Conservation (phyloP, 1,284 basidiomycete species). For the Cutaneotrichosporon mucoides region DNA sequence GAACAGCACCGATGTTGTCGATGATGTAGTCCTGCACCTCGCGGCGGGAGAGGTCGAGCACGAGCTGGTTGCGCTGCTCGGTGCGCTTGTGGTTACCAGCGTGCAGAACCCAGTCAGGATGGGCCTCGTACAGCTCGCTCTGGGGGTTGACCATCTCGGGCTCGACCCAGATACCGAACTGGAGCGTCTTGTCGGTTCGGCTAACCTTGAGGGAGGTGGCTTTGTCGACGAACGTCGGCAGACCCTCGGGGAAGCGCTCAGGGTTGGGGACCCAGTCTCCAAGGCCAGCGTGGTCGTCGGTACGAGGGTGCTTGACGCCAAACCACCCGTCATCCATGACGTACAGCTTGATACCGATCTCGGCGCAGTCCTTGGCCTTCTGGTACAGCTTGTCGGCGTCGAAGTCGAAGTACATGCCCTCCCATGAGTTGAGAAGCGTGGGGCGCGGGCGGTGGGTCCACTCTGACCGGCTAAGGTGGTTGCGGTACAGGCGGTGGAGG, state of each 20-base stretch:
- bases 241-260: slow-evolving; percentile 29
- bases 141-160: slow-evolving; percentile 40
- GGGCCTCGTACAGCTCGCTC: slow-evolving; percentile 30
- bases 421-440: slow-evolving; percentile 37
- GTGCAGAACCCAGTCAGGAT: slow-evolving; percentile 38
- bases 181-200: slow-evolving; percentile 6
- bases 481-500: slow-evolving; percentile 27
- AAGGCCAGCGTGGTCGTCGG: slow-evolving; percentile 24
- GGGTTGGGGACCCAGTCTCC: slow-evolving; percentile 37
- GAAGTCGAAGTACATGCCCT: slow-evolving; percentile 37
- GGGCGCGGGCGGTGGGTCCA: slow-evolving; percentile 24
- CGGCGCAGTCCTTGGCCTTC: slow-evolving; percentile 25
- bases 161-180: slow-evolving; percentile 41
- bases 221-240: slow-evolving; percentile 20
- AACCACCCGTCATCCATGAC: slow-evolving; percentile 45
- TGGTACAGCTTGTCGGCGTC: slow-evolving; percentile 20
- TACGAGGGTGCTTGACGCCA: slow-evolving; percentile 31
- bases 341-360: slow-evolving; percentile 32
- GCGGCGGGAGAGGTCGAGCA: slow-evolving; percentile 27
- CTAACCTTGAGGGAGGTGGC: neutral
- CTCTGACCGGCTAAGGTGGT: slow-evolving; percentile 22
- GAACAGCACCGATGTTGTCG: slow-evolving; percentile 18
- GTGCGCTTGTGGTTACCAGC: slow-evolving; percentile 21
- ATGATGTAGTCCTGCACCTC: slow-evolving; percentile 38
- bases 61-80: slow-evolving; percentile 31